phyloP scores from a whole-genome alignment of 1,139 yeast genomes.

The Blastobotrys serpentis region DNA sequence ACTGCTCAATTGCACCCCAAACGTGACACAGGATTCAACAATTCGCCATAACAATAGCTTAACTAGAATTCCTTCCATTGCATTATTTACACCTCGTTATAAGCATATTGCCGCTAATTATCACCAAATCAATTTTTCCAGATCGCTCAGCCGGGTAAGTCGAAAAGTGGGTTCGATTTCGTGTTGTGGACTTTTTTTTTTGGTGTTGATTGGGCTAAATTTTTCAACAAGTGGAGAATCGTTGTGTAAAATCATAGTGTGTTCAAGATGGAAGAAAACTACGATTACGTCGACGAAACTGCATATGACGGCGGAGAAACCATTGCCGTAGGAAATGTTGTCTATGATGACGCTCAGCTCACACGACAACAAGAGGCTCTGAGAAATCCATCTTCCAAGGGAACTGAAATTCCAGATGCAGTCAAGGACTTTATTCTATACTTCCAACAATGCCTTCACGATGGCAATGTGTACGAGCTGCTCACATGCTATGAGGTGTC shows the following conservation, averaged over 20 bases:
- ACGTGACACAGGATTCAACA: no score
- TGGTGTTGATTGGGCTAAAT: background rate
- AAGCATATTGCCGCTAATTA: no score
- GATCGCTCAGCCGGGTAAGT: background rate
- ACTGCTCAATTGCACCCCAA: no score
- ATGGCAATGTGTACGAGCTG: slow-evolving; percentile 45
- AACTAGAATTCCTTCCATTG: no score
- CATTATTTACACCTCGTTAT: no score
- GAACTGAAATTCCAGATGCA: slow-evolving; percentile 43
- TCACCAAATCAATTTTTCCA: no score
- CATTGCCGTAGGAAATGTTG: slow-evolving; percentile 35
- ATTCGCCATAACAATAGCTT: no score
- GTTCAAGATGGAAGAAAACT: slow-evolving; percentile 27
- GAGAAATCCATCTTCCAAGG: slow-evolving; percentile 26
- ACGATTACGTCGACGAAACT: slow-evolving; percentile 28
- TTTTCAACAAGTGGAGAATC: background rate
- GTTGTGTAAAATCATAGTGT: background rate
- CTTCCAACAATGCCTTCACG: slow-evolving; percentile 45
- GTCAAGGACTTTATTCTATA: slow-evolving; percentile 45
- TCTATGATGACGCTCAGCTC: slow-evolving; percentile 30
- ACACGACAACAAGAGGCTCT: slow-evolving; percentile 37
- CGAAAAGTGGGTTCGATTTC: background rate
- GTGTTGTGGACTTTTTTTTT: background rate
- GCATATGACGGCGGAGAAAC: slow-evolving; percentile 28
- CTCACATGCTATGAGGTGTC: slow-evolving; percentile 47